Base-by-base conservation (phyloP, 1,139 yeast species). In the Meyerozyma guilliermondii region DNA sequence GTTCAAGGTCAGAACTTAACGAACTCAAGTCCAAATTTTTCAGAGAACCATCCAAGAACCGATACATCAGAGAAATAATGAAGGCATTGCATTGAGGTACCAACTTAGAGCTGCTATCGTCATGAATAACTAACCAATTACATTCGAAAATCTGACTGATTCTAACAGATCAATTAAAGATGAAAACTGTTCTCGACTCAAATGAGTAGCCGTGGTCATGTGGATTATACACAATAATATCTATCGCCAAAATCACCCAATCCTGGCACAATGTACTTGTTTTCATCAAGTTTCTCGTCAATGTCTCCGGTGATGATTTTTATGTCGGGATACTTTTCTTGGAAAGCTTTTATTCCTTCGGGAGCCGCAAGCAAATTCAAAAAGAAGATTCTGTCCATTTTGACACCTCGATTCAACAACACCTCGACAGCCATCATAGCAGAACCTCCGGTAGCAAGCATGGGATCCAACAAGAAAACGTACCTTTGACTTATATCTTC, bases 371-470 rank as follows among this genome's bases (percentile, higher is more conserved):
- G 80, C 58, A 92, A 77, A 65, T 92, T 92, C 62, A 92, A 73
- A 61, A 92, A 92, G 60, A 87, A 75, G 52, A 92, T 92, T 58
- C 95, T 78, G 50, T 89, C 91, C 59, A 83, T 83, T 46, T 81
- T 81, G 38, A 91, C 98, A 39, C 98, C 98, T 56, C 94, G 79
- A 43, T 81, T 75, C 48, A 86, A 74, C 54, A 92, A 72, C 14
- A 92, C 98, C 48, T 92, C 96, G 22, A 91, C 88, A 4, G 98
- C 98, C 92, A 91, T 87, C 68, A 87, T 81, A 11, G 98, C 98
- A 49, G 96, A 86, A 41, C 98, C 98, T 48, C 98, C 98, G 18
- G 98, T 92, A 33, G 98, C 98, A 59, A 92, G 76, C 95, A 92
- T 87, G 46, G 98, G 98, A 58, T 92, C 98, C 52, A 92, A 72